Evolutionary conservation across 1,284 basidiomycete species (phyloP), one percentile per base, ranked within the genome.

Genomic region (Sporisorium reilianum): DNA sequence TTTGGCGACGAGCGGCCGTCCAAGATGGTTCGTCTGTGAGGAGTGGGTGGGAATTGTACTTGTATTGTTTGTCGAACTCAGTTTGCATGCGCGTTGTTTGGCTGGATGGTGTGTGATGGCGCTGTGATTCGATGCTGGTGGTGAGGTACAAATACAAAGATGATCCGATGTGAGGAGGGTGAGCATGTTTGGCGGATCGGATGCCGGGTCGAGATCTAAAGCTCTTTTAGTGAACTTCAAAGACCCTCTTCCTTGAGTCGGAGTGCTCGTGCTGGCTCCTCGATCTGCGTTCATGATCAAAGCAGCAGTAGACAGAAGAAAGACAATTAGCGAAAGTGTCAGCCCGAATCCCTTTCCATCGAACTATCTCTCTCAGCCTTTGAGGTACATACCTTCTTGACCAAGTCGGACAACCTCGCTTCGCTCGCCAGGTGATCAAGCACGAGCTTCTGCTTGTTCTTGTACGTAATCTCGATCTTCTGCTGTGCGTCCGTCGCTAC

Each of bases 171-270:
- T 28, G n/a, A 26, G 14, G 7, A 25, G 16, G 26, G 32, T 48
- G 26, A 20, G 28, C 18, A 1, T 28, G 38, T 16, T n/a, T 8
- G 2, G 23, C 36, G 32, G 9, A 8, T 14, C 12, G 48, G 14
- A 20, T 11, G 46, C 30, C 26, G 18, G 22, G 16, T 50, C 3
- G 46, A 32, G n/a, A 16, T 38, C 36, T 7, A 28, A 46, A 32
- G 48, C 30, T 32, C n/a, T 5, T n/a, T 14, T 32, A 5, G 12
- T 12, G 22, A 10, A 3, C 49, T n/a, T n/a, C 45, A 75, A 16
- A 75, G 66, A 51, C 73, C 73, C 32, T 75, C 73, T 23, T 75
- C 73, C 41, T 75, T 71, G 32, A 75, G 52, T n/a, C 68, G 57
- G 1, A 75, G 57, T 12, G 64, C 68, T 52, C 63, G 55, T 53